phyloP scores from a whole-genome alignment of 2,329 filamentous ascomycete genomes.

The Pyricularia pennisetigena region DNA sequence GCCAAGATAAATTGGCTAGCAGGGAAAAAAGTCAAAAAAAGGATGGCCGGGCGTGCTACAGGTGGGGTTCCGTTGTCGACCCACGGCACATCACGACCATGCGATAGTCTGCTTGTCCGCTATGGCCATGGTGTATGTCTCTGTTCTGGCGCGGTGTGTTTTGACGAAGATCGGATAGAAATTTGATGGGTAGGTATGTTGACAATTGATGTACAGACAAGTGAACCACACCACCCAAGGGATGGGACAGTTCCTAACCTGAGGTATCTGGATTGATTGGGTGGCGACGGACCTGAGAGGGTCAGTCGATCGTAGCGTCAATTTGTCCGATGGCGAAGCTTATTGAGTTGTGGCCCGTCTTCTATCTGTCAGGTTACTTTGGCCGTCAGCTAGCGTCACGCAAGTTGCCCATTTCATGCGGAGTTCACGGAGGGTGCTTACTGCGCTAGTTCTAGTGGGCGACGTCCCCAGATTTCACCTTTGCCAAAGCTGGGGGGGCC shows the following conservation, averaged over 20 bases:
- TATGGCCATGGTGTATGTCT: not conserved
- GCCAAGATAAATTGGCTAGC: not conserved
- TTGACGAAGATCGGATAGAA: not conserved
- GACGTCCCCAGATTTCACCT: not conserved
- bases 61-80: not conserved
- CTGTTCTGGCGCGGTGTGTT: not conserved
- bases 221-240: too few species aligned
- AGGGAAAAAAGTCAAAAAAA: not conserved
- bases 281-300: not conserved
- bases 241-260: not conserved
- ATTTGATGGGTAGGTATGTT: not conserved
- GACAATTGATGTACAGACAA: not conserved
- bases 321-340: not conserved
- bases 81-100: not conserved
- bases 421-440: not conserved
- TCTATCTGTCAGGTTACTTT: not conserved
- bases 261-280: not conserved
- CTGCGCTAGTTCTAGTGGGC: not conserved
- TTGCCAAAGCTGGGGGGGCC: not conserved
- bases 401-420: not conserved
- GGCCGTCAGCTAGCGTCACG: not conserved
- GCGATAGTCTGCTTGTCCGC: not conserved
- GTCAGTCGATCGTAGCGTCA: not conserved
- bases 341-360: not conserved
- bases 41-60: not conserved